Evolutionary conservation across 495 filamentous ascomycete genomes (phyloP), one percentile per base, ranked within the genome.

Genomic region (Aspergillus baeticus): DNA sequence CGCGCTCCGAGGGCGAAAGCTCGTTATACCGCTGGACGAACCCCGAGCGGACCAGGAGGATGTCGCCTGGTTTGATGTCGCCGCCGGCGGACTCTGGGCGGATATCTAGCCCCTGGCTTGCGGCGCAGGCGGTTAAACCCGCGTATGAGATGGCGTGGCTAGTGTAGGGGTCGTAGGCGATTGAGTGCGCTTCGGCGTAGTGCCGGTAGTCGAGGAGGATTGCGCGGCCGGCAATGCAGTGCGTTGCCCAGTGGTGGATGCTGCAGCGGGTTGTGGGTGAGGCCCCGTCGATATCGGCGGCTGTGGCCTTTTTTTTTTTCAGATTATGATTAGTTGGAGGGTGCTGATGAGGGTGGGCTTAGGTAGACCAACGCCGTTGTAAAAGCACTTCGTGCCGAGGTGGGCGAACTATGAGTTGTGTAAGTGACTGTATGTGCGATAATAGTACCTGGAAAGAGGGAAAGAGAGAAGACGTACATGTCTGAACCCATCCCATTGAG

Each of bases 401-500:
- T 81, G 75, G 13, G 70, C 67, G 51, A 77, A 70, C 69, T 78
- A 59, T 34, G 6, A 17, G n/a, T 22, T 3, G 26, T 29, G 44
- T 13, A 2, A 14, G 42, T 23, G 15, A 21, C 36, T 31, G 50
- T 51, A 26, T 7, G 17, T 18, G 17, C 5, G 21, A 49, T 3
- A 17, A n/a, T n/a, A n/a, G n/a, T 7, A 26, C 22, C 18, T 37
- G 15, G 38, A 21, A 31, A n/a, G n/a, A 36, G 26, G n/a, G 18
- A 37, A 41, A 18, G 29, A n/a, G 33, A 4, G 4, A 11, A 8
- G 22, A 54, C n/a, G 21, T 68, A 82, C 79, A 63, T 89, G 86
- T 49, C 84, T 69, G 48, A 90, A 83, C 20, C 85, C 84, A 67
- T 92, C 88, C 88, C 88, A 90, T 67, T 92, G 88, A 2, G 84